Percentiles rank a stretch among this genome's conserved stretches.
Evolutionary conservation across 176 grass and related monocot species (phyloP).

Genomic region (Carex scoparia): DNA sequence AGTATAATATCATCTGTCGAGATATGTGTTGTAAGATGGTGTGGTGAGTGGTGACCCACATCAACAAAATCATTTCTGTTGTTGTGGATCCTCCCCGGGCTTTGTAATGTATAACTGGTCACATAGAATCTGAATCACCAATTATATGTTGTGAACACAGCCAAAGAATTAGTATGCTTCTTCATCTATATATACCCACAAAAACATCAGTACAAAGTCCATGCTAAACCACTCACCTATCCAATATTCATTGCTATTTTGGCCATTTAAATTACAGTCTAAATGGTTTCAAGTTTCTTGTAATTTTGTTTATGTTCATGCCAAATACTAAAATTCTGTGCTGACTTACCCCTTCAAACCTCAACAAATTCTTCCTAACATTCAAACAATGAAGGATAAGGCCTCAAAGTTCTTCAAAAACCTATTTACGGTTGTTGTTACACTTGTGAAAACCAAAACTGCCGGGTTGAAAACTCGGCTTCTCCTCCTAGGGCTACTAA

Average conservation of each 20-base stretch:
- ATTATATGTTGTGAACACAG: slow-evolving; percentile 6
- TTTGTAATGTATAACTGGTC: not conserved
- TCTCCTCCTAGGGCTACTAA: slow-evolving; percentile 28
- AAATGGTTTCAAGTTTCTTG: not conserved
- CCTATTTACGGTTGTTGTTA: slow-evolving; percentile 18
- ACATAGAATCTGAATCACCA: slow-evolving; percentile 14
- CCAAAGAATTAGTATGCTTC: slow-evolving; percentile 3
- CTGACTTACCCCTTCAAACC: not conserved
- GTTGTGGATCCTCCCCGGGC: not conserved
- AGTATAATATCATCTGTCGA: not conserved
- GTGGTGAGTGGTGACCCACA: not conserved
- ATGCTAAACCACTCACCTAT: slow-evolving; percentile 19
- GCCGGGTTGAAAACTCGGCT: slow-evolving; percentile 25
- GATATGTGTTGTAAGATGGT: not conserved
- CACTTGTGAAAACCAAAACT: slow-evolving; percentile 34
- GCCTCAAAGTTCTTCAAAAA: slow-evolving; percentile 34
- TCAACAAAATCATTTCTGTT: not conserved
- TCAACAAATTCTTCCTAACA: not conserved
- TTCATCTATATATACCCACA: slow-evolving; percentile 34
- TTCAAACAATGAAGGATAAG: slow-evolving; percentile 35
- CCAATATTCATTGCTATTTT: not conserved
- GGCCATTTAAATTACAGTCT: not conserved
- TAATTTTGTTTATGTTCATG: not conserved
- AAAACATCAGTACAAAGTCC: slow-evolving; percentile 27
- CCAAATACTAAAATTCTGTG: slow-evolving; percentile 1